Evolutionary conservation across 2,329 filamentous ascomycete species (phyloP).

Genomic region (Chaetomiaceae sp.): DNA sequence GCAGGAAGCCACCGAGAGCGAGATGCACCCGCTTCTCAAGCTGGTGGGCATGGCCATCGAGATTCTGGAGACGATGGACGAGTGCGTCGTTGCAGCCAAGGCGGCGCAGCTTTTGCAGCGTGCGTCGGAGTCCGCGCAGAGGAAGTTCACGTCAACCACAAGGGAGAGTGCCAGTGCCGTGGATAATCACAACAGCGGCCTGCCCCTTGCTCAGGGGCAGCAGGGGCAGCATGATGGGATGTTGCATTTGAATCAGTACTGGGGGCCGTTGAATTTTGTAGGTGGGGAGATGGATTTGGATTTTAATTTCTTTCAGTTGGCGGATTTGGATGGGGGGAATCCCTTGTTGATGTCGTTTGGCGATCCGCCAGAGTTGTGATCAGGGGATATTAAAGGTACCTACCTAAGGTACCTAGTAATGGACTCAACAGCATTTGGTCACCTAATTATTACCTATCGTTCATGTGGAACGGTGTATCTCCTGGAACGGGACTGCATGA

Average conservation of each 20-base stretch:
- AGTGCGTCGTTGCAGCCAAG: background rate
- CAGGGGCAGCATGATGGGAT: background rate
- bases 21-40: background rate
- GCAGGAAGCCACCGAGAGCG: background rate
- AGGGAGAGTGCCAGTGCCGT: background rate
- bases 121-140: background rate
- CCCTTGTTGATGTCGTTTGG: background rate
- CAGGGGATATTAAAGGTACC: too few species aligned
- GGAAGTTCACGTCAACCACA: background rate
- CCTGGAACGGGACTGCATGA: too few species aligned
- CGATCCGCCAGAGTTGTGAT: background rate
- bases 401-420: too few species aligned
- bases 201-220: background rate
- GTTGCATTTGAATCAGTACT: background rate
- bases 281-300: conserved; percentile 2
- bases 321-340: background rate
- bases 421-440: too few species aligned
- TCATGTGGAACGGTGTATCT: too few species aligned
- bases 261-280: background rate
- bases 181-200: background rate
- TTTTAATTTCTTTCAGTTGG: background rate
- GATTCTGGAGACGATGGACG: conserved; percentile 1
- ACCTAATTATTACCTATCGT: too few species aligned
- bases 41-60: conserved; percentile 1
- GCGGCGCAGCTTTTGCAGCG: background rate